phyloP scores from a whole-genome alignment of 352 stramenopile species.

The Pythium periplocum region DNA sequence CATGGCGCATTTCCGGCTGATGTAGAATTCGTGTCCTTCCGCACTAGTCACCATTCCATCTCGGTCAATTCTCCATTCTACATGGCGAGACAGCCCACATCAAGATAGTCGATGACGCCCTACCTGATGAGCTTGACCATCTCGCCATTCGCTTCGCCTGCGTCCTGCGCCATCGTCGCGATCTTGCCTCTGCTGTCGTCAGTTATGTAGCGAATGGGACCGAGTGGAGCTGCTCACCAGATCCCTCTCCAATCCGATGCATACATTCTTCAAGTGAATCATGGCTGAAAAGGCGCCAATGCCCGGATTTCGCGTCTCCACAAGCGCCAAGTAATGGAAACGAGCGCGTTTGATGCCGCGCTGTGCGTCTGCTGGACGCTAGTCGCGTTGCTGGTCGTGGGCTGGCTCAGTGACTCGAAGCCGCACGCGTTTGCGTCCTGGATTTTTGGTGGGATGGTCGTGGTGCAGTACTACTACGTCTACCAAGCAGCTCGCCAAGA shows the following conservation, averaged over 20 bases:
- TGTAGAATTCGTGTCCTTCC: conserved; percentile 94
- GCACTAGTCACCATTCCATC: conserved; percentile 21
- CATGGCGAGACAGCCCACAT: too few relatives aligned
- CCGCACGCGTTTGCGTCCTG: conserved; percentile 13
- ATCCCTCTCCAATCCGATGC: conserved; percentile 16
- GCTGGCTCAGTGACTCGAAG: conserved; percentile 14
- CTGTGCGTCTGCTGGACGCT: conserved; percentile 30
- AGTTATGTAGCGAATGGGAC: too few relatives aligned
- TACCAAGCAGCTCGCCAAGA: conserved; percentile 45
- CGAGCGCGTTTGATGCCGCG: conserved; percentile 36
- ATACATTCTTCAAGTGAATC: conserved; percentile 19
- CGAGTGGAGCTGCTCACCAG: too few relatives aligned
- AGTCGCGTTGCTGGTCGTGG: conserved; percentile 19
- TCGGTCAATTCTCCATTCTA: too few relatives aligned
- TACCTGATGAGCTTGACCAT: conserved; percentile 86
- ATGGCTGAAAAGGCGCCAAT: conserved; percentile 8
- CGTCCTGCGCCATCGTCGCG: conserved; percentile 48
- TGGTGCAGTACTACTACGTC: conserved; percentile 49
- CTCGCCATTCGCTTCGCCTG: conserved; percentile 34
- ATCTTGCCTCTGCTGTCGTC: background rate
- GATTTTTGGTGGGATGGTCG: conserved; percentile 28
- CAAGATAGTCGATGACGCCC: background rate
- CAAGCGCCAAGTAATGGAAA: background rate
- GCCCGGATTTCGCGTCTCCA: background rate
- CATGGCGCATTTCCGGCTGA: conserved; percentile 91